Percentiles rank a stretch among this genome's conserved stretches.
Evolutionary conservation across 352 stramenopile genomes (phyloP).

Genomic region (Plasmopara halstedii): DNA sequence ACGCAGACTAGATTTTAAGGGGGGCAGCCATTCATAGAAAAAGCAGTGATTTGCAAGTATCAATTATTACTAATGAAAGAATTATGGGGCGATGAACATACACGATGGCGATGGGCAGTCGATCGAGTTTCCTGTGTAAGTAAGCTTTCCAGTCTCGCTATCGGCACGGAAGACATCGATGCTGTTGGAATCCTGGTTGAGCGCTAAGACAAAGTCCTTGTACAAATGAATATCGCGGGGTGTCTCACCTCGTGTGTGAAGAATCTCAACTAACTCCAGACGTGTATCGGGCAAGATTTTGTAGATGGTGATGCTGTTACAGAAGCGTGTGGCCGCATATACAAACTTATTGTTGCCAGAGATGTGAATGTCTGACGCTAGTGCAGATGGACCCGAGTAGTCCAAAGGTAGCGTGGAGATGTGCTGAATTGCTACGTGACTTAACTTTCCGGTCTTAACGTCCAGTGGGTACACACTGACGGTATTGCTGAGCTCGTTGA

Average conservation of each 20-base stretch:
- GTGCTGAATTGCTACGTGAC: constrained; percentile 37
- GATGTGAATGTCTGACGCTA: constrained; percentile 50
- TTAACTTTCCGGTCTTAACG: constrained; percentile 31
- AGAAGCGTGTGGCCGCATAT: constrained; percentile 56
- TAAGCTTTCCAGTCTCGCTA: constrained; percentile 31
- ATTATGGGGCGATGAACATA: constrained; percentile 30
- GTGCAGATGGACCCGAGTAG: constrained; percentile 21
- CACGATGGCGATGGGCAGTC: constrained; percentile 43
- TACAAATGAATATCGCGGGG: constrained; percentile 50
- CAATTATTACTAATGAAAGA: too few species aligned
- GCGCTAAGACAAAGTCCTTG: constrained; percentile 46
- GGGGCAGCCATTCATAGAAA: too few species aligned
- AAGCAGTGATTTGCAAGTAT: too few species aligned
- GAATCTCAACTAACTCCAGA: constrained; percentile 39
- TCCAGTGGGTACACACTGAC: constrained; percentile 58
- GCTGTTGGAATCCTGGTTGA: constrained; percentile 56
- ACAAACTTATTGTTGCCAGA: constrained; percentile 45
- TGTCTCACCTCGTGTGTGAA: constrained; percentile 38
- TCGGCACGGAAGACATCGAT: constrained; percentile 55
- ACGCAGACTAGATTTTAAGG: too few species aligned
- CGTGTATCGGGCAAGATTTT: constrained; percentile 30
- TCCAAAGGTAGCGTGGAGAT: constrained; percentile 54
- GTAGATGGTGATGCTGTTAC: constrained; percentile 61
- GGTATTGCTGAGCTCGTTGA: constrained; percentile 58
- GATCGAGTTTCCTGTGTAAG: constrained; percentile 36